Base-by-base conservation (phyloP, 441 rosid genomes). In the Aquilaria agallochum region DNA sequence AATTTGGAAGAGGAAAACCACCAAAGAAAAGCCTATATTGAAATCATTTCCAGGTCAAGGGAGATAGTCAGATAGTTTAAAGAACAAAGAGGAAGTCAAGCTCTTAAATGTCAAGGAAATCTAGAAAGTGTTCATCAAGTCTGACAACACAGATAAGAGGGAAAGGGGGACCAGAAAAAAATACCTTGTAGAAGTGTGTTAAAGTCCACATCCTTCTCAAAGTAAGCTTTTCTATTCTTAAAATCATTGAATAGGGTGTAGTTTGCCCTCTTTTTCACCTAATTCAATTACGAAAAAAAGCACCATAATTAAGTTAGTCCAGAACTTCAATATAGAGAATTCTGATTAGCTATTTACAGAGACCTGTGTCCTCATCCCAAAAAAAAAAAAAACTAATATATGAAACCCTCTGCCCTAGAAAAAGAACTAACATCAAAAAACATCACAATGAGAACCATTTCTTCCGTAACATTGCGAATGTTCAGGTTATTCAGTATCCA, bases 101-200 rank as follows among this genome's bases (percentile, higher is more conserved):
- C 54, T 12, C 10, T 20, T 32, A 55, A 15, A 13, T 31, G 40
- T 13, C 49, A 31, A 54, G 55, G 15, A 60, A 66, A 61, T 52
- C 62, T 20, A 20, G 27, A 40, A 4, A 10, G 45, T 40, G 45
- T 40, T 40, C 9, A 40, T 40, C 45, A 5, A 40, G 9, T 40
- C 45, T 5, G 9, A 40, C 7, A 40, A 10, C 45, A 6, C 45
- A 7, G 9, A 10, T 5, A 8, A 40, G 7, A 10, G 45, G 10
- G 45, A 40, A 40, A 10, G 9, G 45, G 5, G 45, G 10, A 40
- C 45, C 45, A 7, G 45, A 10, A 40, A 52, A 31, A 62, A 62
- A 72, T 73, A 94, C 99, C 97, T 89, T 83, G 79, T 42, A 51
- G 65, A 70, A 94, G 77, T 34, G 70, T 63, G 68, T 71, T 83